phyloP scores from a whole-genome alignment of 2,329 filamentous ascomycete species.

The Talaromyces rugulosus region DNA sequence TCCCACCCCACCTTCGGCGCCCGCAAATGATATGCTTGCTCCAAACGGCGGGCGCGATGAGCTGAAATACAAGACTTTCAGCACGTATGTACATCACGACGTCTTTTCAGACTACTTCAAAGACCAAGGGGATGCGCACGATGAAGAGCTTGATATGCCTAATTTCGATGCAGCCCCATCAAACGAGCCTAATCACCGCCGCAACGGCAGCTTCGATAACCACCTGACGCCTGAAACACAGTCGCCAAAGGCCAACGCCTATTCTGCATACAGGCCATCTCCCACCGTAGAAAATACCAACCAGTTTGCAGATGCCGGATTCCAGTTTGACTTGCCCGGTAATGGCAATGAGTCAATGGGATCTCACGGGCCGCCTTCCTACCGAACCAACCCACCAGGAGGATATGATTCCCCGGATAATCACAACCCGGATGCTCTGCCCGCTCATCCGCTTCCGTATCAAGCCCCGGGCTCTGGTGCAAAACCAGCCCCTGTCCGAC shows the following conservation, averaged over 20 bases:
- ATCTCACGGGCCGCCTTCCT: conserved; percentile 3
- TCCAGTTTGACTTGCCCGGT: conserved; percentile 67
- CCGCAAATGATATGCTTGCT: conserved; percentile 4
- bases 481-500: conserved; percentile 51
- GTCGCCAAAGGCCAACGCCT: conserved; percentile 23
- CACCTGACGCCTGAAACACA: conserved; percentile 5
- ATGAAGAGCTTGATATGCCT: conserved; percentile 56
- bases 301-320: conserved; percentile 50
- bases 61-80: conserved; percentile 13
- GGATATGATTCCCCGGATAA: not conserved
- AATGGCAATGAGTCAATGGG: conserved; percentile 5
- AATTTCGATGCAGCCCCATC: conserved; percentile 56
- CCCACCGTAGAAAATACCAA: conserved; percentile 43
- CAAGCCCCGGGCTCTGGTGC: conserved; percentile 33
- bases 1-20: conserved; percentile 14
- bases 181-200: conserved; percentile 8
- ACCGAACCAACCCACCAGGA: not conserved
- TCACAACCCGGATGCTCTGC: conserved; percentile 49
- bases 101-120: conserved; percentile 52
- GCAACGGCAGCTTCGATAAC: conserved; percentile 11
- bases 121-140: conserved; percentile 31
- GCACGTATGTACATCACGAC: conserved; percentile 29
- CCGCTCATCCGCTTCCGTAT: conserved; percentile 53
- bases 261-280: conserved; percentile 32
- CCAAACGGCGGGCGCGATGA: conserved; percentile 7